A percentile compares a stretch with the other conserved stretches of the same genome.
These are phyloP conservation scores for Pestalotiopsis sp. DNA, from an alignment of 2,329 filamentous ascomycete species.

Conservation along the genomic window DNA sequence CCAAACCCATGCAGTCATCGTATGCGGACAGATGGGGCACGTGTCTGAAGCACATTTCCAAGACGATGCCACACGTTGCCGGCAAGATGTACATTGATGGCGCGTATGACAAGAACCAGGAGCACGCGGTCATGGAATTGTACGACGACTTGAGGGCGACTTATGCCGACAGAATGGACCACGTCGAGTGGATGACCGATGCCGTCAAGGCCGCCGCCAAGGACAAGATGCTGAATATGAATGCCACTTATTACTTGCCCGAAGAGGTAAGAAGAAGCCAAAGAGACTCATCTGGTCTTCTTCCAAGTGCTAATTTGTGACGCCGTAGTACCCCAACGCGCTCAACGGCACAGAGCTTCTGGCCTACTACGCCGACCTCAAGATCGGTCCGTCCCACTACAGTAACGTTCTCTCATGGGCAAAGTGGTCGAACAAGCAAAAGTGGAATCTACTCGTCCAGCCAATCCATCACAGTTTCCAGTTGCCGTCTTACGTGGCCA, in stretches of 20 bases:
- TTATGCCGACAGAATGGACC: neutral
- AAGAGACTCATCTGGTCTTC: neutral
- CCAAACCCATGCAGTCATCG: neutral
- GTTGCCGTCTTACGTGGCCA: neutral
- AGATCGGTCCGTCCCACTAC: neutral
- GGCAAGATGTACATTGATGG: neutral
- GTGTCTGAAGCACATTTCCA: neutral
- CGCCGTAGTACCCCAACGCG: neutral
- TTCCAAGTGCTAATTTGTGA: neutral
- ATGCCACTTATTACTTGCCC: neutral
- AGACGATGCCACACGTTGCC: neutral
- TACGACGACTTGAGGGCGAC: neutral
- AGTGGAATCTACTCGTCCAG: neutral
- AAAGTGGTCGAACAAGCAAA: neutral
- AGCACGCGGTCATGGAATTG: neutral
- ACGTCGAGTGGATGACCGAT: conserved; percentile 5
- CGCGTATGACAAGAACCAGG: neutral
- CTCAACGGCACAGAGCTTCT: neutral
- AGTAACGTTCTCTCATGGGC: neutral
- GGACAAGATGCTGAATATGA: neutral
- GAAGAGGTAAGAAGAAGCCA: neutral
- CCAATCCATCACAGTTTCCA: neutral
- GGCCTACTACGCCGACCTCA: neutral
- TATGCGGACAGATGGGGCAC: neutral
- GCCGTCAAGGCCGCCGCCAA: neutral